These are phyloP conservation scores for Termitomyces titanicus DNA, from an alignment of 768 basidiomycete species.

Conservation along the genomic window DNA sequence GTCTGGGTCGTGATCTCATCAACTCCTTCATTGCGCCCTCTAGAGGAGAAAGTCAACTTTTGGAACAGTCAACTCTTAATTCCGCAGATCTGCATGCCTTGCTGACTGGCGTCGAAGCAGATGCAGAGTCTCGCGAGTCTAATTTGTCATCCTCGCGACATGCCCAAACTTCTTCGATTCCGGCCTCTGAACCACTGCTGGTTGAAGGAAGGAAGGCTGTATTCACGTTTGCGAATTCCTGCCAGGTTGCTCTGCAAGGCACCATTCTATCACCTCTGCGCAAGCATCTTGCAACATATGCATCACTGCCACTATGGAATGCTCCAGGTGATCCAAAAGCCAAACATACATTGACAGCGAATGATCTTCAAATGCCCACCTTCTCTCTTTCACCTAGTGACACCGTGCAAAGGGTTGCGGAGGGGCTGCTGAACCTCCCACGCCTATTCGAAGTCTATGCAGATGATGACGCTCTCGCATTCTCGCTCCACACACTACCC, in stretches of 20 bases:
- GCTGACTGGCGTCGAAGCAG: constrained; percentile 49
- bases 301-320: constrained; percentile 66
- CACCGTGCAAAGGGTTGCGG: constrained; percentile 82
- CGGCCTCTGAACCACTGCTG: constrained; percentile 42
- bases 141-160: constrained; percentile 26
- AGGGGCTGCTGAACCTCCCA: constrained; percentile 92
- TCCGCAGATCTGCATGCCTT: constrained; percentile 69
- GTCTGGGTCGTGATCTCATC: constrained; percentile 49
- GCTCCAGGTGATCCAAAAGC: constrained; percentile 45
- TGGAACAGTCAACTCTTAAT: constrained; percentile 84
- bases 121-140: constrained; percentile 24
- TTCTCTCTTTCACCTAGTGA: constrained; percentile 94
- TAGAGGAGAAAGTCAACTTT: constrained; percentile 66
- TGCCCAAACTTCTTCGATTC: constrained; percentile 27
- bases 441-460: constrained; percentile 93
- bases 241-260: constrained; percentile 75
- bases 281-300: constrained; percentile 68
- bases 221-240: constrained; percentile 61
- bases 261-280: constrained; percentile 84
- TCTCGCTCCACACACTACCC: constrained; percentile 81
- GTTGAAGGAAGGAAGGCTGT: constrained; percentile 51
- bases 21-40: constrained; percentile 55
- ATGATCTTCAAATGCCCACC: constrained; percentile 73
- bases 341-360: constrained; percentile 38
- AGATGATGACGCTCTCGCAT: constrained; percentile 85